Base-by-base conservation (phyloP, 202 grass and related monocot genomes). In the Panicum hallii region DNA sequence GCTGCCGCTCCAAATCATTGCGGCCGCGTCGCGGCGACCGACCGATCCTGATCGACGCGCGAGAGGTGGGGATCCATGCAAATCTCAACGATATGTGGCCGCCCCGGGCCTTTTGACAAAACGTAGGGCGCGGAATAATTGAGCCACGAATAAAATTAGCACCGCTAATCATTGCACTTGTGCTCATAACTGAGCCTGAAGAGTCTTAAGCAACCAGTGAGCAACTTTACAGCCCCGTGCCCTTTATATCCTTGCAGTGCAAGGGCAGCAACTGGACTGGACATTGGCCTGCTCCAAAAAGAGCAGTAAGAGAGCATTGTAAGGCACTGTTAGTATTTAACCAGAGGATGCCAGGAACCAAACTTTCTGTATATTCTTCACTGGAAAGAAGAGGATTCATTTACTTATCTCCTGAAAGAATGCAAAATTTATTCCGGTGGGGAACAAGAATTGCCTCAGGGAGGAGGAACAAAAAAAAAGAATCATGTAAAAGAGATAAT, bases 401-500 rank as follows among this genome's bases (percentile, higher is more conserved):
- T 90, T 90, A 81, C 89, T 90, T 13, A 87, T 87, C 89, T 87
- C 89, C 75, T 87, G 81, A 82, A 91, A 82, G 57, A 87, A 91
- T 86, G 79, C 74, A 89, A 91, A 91, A 91, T 85, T 83, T 90
- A 90, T 89, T 79, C 85, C 84, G 52, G 49, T 62, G 66, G 56
- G 64, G 77, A 86, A 75, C 76, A 89, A 83, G 71, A 97, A 91
- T 97, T 84, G 74, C 79, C 86, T 88, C 63, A 57, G 74, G 71
- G 81, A n/a, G 54, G 54, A 32, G 41, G 32, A 72, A 7, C 47
- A 53, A 74, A 74, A 71, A 26, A 26, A 74, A 74, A 72, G 68
- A 89, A 89, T 85, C 86, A 90, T 91, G 89, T 90, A 89, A 81
- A 93, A 88, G 86, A 91, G 87, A 91, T 97, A 97, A 93, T 97